Evolutionary conservation across 345 rosid genomes (phyloP), one percentile per base, ranked within the genome.

Genomic region (Eutrema japonicum): DNA sequence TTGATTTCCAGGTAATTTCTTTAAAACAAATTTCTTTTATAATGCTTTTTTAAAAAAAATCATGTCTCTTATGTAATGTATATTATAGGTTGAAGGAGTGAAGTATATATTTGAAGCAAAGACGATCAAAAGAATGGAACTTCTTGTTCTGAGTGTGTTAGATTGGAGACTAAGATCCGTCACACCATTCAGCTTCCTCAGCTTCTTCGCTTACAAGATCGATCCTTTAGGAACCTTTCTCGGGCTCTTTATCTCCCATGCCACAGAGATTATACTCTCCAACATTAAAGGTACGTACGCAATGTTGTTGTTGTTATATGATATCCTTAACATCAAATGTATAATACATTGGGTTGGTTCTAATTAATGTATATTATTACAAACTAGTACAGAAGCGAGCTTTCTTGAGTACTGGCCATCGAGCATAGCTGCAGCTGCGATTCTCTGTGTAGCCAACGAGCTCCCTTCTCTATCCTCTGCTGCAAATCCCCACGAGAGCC

Each of bases 131-230:
- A 74, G 96, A 76, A 95, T 95, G 99, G 99, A 95, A 81, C 82
- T 95, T 63, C 89, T 90, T 26, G 96, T 92, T 75, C 91, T 95
- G 4, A 78, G 52, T 47, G 91, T 88, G 18, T 72, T 95, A 66
- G 92, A 95, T 71, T 95, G 99, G 99, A 88, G 99, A 78, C 88
- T 95, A 46, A 81, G 99, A 77, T 89, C 99, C 1, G 82, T 95
- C 14, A 95, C 99, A 3, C 99, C 99, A 0, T 88, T 95, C 70
- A 82, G 86, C 53, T 95, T 89, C 80, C 82, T 90, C 38, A 83
- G 68, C 71, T 95, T 90, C 88, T 95, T 95, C 9, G 97, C 96
- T 12, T 87, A 91, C 80, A 95, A 92, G 87, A 79, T 95, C 57
- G 92, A 92, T 78, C 77, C 96, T 51, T 54, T 87, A 0, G 96